Base-by-base conservation (phyloP, 371 early-diverging fungal genomes). In the Zychaea mexicana region DNA sequence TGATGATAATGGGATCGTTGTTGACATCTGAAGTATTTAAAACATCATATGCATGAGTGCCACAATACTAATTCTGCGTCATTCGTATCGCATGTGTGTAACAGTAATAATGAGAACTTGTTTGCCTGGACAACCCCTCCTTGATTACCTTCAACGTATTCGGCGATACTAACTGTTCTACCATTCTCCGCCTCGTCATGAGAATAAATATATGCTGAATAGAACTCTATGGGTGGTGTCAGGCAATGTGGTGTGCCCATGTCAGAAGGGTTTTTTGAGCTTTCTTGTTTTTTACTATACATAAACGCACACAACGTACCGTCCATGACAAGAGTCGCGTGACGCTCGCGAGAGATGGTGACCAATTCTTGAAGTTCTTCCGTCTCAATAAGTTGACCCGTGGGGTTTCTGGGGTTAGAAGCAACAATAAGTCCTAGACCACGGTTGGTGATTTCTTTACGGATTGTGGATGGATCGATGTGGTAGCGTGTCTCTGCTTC, bases 371-470 rank as follows among this genome's bases (percentile, higher is more conserved):
- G 57, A 36, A 83, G 55, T 31, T 78, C 81, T 10, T 73, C 79
- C 24, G 71, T 76, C 38, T 75, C 72, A 32, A 83, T 75, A 33
- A 83, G 45, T 46, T 76, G 79, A 6, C 83, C 83, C 15, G 79
- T 79, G 1, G 83, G 83, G 62, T 83, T 83, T 27, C 77, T 72
- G 9, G 83, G 83, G 59, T 83, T 83, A 26, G 78, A 77, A 10
- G 74, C 71, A 9, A 77, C 77, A 27, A 83, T 72, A 15, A 83
- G 65, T 30, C 78, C 74, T 1, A 81, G 60, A 33, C 83, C 83
- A 17, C 83, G 73, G 45, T 71, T 71, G 13, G 68, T 54, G 13
- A 83, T 76, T 52, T 83, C 81, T 60, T 74, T 73, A 13, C 70
- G 66, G 26, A 83, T 69, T 10, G 74, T 74, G 1, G 63, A 62